phyloP scores from a whole-genome alignment of 768 basidiomycete species.

The Sporobolomyces pararoseus region DNA sequence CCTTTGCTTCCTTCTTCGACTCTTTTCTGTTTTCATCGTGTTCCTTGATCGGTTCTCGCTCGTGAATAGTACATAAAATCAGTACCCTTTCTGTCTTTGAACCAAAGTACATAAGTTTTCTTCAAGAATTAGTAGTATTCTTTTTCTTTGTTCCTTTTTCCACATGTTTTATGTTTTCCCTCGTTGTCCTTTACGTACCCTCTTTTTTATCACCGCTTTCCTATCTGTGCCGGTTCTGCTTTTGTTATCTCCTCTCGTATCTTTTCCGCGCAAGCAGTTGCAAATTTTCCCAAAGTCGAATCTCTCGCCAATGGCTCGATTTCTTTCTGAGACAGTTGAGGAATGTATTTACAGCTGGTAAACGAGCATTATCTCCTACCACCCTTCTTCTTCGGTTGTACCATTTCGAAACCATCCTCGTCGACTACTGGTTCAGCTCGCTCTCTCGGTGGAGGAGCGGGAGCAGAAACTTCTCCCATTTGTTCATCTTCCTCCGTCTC shows the following conservation, averaged over 20 bases:
- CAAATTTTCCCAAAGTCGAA: no score
- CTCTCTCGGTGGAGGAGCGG: slow-evolving; percentile 38
- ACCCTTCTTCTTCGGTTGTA: slow-evolving; percentile 53
- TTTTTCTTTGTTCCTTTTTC: not conserved
- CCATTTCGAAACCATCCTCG: slow-evolving; percentile 85
- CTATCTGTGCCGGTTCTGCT: no score
- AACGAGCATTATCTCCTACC: slow-evolving; percentile 31
- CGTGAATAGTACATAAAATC: not conserved
- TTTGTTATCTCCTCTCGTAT: no score
- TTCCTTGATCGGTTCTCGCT: no score
- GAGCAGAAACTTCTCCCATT: slow-evolving; percentile 48
- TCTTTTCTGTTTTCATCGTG: not conserved
- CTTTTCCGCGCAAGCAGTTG: no score
- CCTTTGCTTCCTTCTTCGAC: not conserved
- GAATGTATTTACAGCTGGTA: no score
- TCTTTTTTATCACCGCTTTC: no score
- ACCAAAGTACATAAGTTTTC: no score
- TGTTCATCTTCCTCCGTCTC: slow-evolving; percentile 53
- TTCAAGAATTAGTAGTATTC: no score
- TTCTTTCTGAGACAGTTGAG: no score
- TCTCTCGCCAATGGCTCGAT: no score
- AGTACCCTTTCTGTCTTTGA: not conserved
- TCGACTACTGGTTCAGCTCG: slow-evolving; percentile 70
- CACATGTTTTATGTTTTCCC: not conserved
- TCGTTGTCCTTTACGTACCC: not conserved